Percentiles rank a stretch among this genome's conserved stretches.
phyloP scores from a whole-genome alignment of 139 green algal genomes.

The Yamagishiella unicocca region DNA sequence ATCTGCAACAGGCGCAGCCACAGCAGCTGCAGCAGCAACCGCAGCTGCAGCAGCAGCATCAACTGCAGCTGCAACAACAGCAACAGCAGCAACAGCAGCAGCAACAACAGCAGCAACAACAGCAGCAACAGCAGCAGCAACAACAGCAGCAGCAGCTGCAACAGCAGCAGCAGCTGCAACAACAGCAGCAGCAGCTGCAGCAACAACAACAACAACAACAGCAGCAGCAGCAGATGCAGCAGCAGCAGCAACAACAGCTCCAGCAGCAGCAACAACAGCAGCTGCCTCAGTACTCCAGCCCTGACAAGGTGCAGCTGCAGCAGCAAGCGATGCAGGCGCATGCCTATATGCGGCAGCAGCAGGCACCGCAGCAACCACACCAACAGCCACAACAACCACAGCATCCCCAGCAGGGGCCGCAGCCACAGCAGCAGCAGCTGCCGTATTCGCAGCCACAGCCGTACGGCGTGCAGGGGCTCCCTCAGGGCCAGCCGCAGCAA shows the following conservation, averaged over 20 bases:
- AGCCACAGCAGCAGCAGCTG: not conserved
- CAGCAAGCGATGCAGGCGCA: not conserved
- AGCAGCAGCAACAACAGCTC: not conserved
- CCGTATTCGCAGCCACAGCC: not conserved
- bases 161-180: not conserved
- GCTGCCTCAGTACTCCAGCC: not conserved
- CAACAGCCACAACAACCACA: not conserved
- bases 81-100: too few relatives aligned
- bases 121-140: not conserved
- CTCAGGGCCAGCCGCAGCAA: not conserved
- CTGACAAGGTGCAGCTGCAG: too few relatives aligned
- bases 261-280: not conserved
- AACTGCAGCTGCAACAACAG: not conserved
- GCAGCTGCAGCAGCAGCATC: not conserved
- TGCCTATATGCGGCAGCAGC: not conserved
- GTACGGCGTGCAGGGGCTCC: not conserved
- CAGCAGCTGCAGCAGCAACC: not conserved
- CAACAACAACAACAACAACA: not conserved
- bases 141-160: not conserved
- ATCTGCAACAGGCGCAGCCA: too few relatives aligned
- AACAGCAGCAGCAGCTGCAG: not conserved
- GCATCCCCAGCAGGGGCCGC: not conserved
- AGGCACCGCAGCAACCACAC: not conserved
- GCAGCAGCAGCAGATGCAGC: not conserved
- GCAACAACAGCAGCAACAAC: not conserved